Percentiles rank a stretch among this genome's conserved stretches.
phyloP scores from a whole-genome alignment of 441 rosid species.

The Brassica balearica region DNA sequence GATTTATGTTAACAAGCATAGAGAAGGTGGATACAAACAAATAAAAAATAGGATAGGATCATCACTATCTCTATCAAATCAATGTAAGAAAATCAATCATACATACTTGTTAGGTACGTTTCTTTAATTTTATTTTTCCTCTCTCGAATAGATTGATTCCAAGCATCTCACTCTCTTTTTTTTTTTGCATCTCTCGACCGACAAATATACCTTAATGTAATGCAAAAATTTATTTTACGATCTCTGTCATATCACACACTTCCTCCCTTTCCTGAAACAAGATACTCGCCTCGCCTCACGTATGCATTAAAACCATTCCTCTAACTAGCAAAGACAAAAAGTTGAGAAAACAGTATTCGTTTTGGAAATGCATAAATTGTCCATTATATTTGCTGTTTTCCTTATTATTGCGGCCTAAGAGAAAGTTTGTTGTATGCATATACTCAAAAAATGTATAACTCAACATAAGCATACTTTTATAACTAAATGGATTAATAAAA shows the following conservation, averaged over 20 bases:
- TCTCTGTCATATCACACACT: constrained; percentile 3
- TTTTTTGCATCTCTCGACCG: constrained; percentile 24
- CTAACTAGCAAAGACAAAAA: not conserved
- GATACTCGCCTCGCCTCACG: not conserved
- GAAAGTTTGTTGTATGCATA: too few relatives aligned
- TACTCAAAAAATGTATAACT: too few relatives aligned
- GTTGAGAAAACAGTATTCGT: not conserved
- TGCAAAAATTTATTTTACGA: constrained; percentile 33
- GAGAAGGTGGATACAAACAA: constrained; percentile 33
- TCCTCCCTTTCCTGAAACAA: not conserved
- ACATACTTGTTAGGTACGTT: constrained; percentile 35
- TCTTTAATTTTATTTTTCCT: not conserved
- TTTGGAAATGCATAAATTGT: not conserved
- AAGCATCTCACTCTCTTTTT: constrained; percentile 20
- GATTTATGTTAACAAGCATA: constrained; percentile 22
- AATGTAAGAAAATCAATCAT: constrained; percentile 39
- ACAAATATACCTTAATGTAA: constrained; percentile 31
- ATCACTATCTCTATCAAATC: constrained; percentile 41
- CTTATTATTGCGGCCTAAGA: too few relatives aligned
- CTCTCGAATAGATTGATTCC: constrained; percentile 24
- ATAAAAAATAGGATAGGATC: constrained; percentile 26
- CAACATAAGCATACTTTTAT: not conserved
- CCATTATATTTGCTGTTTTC: too few relatives aligned
- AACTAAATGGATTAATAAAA: too few relatives aligned
- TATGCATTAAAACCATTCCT: not conserved